These are phyloP conservation scores for Penicillium odoratum DNA, from an alignment of 495 filamentous ascomycete species.

Conservation along the genomic window DNA sequence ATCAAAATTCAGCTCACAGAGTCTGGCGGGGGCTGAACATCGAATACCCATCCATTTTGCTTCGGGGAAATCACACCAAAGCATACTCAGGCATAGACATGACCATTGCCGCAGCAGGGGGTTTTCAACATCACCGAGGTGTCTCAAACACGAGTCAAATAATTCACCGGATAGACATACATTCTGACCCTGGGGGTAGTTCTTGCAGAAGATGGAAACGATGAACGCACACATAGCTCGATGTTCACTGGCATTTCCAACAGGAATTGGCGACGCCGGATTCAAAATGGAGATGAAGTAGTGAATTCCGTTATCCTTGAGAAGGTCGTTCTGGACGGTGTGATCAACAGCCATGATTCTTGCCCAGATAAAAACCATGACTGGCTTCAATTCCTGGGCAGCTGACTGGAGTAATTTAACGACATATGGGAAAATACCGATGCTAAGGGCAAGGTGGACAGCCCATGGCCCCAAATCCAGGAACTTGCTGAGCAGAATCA, in stretches of 20 bases:
- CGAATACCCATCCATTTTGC: constrained; percentile 93
- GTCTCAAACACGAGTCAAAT: constrained; percentile 77
- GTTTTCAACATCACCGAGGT: constrained; percentile 82
- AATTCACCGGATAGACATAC: constrained; percentile 80
- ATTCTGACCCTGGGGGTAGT: constrained; percentile 83
- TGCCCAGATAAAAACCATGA: constrained; percentile 99
- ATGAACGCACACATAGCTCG: constrained; percentile 99
- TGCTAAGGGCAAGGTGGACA: constrained; percentile 91
- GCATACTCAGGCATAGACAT: constrained; percentile 91
- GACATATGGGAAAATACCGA: constrained; percentile 98
- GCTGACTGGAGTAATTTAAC: constrained; percentile 94
- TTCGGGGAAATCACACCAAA: constrained; percentile 88
- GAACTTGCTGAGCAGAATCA: constrained; percentile 92
- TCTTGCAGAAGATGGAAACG: constrained; percentile 92
- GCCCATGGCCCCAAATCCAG: constrained; percentile 96
- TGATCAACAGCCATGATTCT: constrained; percentile 94
- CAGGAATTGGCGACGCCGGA: constrained; percentile 76
- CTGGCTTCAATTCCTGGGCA: constrained; percentile 90
- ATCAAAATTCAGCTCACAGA: constrained; percentile 82
- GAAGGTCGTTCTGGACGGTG: constrained; percentile 84
- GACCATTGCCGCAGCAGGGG: constrained; percentile 93
- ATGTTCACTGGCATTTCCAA: constrained; percentile 84
- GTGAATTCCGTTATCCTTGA: constrained; percentile 95
- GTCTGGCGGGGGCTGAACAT: constrained; percentile 71
- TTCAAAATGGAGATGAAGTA: constrained; percentile 94